phyloP scores from a whole-genome alignment of 257 asterid species.

The Solanum sitiens region DNA sequence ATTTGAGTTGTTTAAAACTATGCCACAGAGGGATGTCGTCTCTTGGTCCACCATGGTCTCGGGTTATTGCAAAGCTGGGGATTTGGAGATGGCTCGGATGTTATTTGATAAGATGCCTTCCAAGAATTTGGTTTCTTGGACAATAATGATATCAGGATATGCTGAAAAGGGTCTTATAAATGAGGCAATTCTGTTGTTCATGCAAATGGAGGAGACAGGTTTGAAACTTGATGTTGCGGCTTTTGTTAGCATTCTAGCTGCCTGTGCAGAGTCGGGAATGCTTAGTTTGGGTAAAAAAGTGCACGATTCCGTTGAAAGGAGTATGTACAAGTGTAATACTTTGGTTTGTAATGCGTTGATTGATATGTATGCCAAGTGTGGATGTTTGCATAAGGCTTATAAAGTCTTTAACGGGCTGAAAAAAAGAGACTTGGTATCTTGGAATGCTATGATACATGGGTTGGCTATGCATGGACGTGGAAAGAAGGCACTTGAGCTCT shows the following conservation, averaged over 20 bases:
- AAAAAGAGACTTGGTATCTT: constrained; percentile 52
- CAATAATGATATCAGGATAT: constrained; percentile 58
- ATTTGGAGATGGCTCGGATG: constrained; percentile 59
- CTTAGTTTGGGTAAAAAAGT: constrained; percentile 62
- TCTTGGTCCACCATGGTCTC: constrained; percentile 72
- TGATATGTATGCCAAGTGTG: constrained; percentile 86
- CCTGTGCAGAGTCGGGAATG: constrained; percentile 66
- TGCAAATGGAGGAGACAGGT: constrained; percentile 31
- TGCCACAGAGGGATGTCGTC: constrained; percentile 58
- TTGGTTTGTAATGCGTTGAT: constrained; percentile 54
- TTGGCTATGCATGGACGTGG: constrained; percentile 64
- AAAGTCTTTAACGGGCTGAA: constrained; percentile 28
- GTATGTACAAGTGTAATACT: constrained; percentile 16
- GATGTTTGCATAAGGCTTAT: constrained; percentile 50
- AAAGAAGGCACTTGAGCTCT: constrained; percentile 46
- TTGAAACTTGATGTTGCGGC: constrained; percentile 43
- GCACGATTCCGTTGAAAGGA: constrained; percentile 28
- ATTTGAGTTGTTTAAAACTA: constrained; percentile 44
- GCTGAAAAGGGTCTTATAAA: constrained; percentile 56
- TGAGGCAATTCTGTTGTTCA: constrained; percentile 49
- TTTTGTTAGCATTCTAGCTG: constrained; percentile 50
- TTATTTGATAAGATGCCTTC: constrained; percentile 71
- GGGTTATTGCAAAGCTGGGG: constrained; percentile 57
- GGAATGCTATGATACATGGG: constrained; percentile 85
- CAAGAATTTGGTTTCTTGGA: constrained; percentile 73